Conservation (phyloP, 352 stramenopile species). For the Phytophthora sp. region DNA sequence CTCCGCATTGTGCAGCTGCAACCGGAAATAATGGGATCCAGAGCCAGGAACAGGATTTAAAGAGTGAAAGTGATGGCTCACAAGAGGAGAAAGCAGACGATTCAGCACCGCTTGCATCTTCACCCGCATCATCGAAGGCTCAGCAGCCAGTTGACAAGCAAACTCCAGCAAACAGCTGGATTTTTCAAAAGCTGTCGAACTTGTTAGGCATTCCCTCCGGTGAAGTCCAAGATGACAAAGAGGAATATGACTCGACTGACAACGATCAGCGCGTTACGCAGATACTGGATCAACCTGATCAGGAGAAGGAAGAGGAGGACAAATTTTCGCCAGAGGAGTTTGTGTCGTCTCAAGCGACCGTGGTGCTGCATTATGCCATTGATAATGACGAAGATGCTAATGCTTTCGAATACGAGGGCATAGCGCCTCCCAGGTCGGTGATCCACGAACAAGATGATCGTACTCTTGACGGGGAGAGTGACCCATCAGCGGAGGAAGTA, state of each 20-base stretch:
- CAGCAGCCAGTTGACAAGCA: slow-evolving; percentile 12
- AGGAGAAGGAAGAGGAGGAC: slow-evolving; percentile 17
- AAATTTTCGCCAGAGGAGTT: slow-evolving; percentile 23
- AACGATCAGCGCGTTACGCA: slow-evolving; percentile 17
- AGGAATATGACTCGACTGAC: slow-evolving; percentile 13
- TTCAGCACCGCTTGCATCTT: not conserved
- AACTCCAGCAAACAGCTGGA: slow-evolving; percentile 11
- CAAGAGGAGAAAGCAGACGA: not conserved
- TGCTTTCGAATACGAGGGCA: slow-evolving; percentile 43
- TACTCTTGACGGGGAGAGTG: not conserved
- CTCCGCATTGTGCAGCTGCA: not conserved
- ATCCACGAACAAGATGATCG: not conserved
- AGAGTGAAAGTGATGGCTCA: not conserved
- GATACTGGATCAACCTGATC: slow-evolving; percentile 13
- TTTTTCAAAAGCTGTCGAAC: slow-evolving; percentile 10
- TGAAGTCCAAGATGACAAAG: slow-evolving; percentile 1
- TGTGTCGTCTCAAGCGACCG: slow-evolving; percentile 38
- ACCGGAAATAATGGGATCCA: no score
- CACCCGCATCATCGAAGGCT: not conserved
- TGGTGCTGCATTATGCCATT: slow-evolving; percentile 30
- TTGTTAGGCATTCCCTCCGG: slow-evolving; percentile 9
- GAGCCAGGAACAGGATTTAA: no score
- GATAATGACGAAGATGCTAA: slow-evolving; percentile 38
- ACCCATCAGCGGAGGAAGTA: not conserved
- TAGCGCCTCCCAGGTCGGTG: slow-evolving; percentile 12